Conservation (phyloP, 495 filamentous ascomycete species). For the Geopyxis carbonaria region DNA sequence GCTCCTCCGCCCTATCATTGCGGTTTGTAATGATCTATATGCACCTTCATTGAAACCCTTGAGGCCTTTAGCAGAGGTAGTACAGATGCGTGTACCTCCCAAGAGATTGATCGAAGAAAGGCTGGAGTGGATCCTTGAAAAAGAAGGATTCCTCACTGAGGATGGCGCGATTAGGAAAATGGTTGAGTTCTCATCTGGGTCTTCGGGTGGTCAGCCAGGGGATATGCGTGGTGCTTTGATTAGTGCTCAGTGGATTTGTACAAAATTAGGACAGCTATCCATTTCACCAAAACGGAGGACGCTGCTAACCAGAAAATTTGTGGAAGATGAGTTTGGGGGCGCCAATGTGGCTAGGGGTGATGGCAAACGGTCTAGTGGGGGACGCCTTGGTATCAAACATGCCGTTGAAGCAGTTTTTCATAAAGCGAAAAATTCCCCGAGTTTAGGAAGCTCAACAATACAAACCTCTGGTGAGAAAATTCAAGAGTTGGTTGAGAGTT, state of each 20-base stretch:
- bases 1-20: conserved; percentile 68
- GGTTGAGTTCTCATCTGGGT: conserved; percentile 45
- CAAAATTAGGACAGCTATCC: conserved; percentile 14
- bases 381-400: conserved; percentile 16
- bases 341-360: conserved; percentile 49
- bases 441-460: conserved; percentile 36
- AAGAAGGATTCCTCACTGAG: conserved; percentile 72
- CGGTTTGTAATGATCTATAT: conserved; percentile 98
- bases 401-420: conserved; percentile 21
- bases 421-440: conserved; percentile 5
- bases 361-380: conserved; percentile 28
- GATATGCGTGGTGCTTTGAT: conserved; percentile 89
- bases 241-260: conserved; percentile 82
- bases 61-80: conserved; percentile 68
- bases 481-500: conserved; percentile 75
- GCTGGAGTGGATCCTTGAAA: conserved; percentile 64
- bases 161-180: conserved; percentile 72
- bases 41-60: conserved; percentile 73
- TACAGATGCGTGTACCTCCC: conserved; percentile 80
- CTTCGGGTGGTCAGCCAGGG: conserved; percentile 48
- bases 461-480: conserved; percentile 64
- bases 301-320: conserved; percentile 60
- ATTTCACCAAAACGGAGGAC: conserved; percentile 20
- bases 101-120: conserved; percentile 71
- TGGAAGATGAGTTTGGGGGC: conserved; percentile 67